Conservation (phyloP, 106 monocot species). For the Dendrobium catenatum region DNA sequence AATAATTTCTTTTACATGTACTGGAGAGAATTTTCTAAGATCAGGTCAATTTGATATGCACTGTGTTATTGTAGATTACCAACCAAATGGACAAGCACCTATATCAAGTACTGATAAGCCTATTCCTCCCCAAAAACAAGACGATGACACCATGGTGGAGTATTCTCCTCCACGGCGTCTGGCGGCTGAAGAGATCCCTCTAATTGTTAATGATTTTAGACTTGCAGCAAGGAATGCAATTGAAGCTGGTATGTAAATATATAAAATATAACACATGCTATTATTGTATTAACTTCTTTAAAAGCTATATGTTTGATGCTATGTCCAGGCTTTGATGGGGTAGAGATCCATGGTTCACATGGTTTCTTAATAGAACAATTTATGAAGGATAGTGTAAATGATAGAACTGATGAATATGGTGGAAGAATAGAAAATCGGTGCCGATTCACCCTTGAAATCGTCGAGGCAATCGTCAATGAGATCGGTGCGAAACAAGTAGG, state of each 20-base stretch:
- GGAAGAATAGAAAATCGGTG: slow-evolving; percentile 33
- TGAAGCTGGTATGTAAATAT: slow-evolving; percentile 24
- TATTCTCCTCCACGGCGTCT: slow-evolving; percentile 30
- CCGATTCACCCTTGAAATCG: slow-evolving; percentile 25
- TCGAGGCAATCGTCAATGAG: slow-evolving; percentile 19
- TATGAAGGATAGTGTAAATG: slow-evolving; percentile 18
- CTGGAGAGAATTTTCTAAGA: too few species aligned
- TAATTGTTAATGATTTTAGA: slow-evolving; percentile 34
- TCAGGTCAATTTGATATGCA: not conserved
- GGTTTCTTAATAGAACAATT: slow-evolving; percentile 19
- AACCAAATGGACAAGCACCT: slow-evolving; percentile 21
- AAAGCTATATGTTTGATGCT: not conserved
- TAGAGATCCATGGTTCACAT: slow-evolving; percentile 15
- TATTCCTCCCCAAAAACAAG: not conserved
- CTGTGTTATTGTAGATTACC: not conserved
- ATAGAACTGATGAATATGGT: slow-evolving; percentile 11
- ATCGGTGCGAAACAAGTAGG: slow-evolving; percentile 22
- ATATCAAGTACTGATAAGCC: slow-evolving; percentile 16
- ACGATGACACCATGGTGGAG: slow-evolving; percentile 8
- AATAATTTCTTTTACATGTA: not conserved
- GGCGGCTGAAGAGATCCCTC: slow-evolving; percentile 24
- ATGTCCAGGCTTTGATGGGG: slow-evolving; percentile 17
- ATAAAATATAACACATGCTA: not conserved
- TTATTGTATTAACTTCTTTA: not conserved
- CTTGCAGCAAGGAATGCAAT: slow-evolving; percentile 43